Percentiles rank a stretch among this genome's conserved stretches.
Conservation (phyloP, 306 rosid species). For the Betula pendula region DNA sequence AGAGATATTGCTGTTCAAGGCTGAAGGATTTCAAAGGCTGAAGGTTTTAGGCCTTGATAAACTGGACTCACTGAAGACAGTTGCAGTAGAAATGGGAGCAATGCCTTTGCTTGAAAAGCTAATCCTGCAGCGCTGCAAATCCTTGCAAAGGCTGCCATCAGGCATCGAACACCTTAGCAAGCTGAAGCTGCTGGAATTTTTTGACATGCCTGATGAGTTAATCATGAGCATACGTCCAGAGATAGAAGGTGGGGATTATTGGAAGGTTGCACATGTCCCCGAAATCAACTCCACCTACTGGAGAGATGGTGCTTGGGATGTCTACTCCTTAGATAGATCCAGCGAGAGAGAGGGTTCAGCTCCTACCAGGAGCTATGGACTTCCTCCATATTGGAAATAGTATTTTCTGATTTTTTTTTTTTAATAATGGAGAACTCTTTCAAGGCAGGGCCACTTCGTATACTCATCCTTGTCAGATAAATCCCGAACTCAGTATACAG, state of each 20-base stretch:
- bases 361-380: neutral
- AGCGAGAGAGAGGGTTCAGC: neutral
- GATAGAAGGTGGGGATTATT: slow-evolving; percentile 45
- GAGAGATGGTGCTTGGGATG: slow-evolving; percentile 74
- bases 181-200: slow-evolving; percentile 56
- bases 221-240: slow-evolving; percentile 48
- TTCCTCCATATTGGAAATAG: slow-evolving; percentile 8
- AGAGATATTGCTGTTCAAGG: slow-evolving; percentile 48
- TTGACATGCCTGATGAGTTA: slow-evolving; percentile 60
- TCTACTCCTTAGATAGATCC: slow-evolving; percentile 34
- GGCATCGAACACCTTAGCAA: slow-evolving; percentile 54
- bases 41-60: slow-evolving; percentile 59
- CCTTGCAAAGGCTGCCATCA: slow-evolving; percentile 49
- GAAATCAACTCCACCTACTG: slow-evolving; percentile 59
- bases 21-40: slow-evolving; percentile 58
- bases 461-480: too few species aligned
- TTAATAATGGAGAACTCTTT: too few species aligned
- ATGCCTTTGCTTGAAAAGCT: slow-evolving; percentile 64
- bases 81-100: slow-evolving; percentile 52
- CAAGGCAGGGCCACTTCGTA: too few species aligned
- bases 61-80: slow-evolving; percentile 46
- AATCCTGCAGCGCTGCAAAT: slow-evolving; percentile 50
- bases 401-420: too few species aligned
- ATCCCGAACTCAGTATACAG: neutral
- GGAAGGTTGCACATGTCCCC: slow-evolving; percentile 54